A percentile compares a stretch with the other conserved stretches of the same genome.
phyloP scores from a whole-genome alignment of 495 filamentous ascomycete species.

The Staphylotrichum tortipilum region DNA sequence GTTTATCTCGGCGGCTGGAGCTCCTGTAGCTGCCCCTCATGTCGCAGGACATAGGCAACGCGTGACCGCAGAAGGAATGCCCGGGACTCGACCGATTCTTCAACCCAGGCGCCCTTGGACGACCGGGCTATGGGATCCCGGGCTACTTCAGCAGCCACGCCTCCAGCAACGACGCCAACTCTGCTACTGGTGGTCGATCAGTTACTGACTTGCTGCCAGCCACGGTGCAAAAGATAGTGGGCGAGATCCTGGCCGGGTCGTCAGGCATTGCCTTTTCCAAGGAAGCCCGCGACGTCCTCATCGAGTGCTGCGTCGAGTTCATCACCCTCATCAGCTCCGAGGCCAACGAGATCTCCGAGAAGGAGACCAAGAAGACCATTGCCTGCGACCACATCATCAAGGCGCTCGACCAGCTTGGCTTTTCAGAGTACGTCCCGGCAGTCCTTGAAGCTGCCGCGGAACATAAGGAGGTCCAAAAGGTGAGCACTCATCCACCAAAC shows the following conservation, averaged over 20 bases:
- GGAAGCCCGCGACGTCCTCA: slow-evolving; percentile 88
- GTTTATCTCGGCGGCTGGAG: slow-evolving; percentile 1
- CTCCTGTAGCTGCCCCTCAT: not conserved
- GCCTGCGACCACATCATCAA: slow-evolving; percentile 93
- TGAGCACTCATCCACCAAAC: slow-evolving; percentile 41
- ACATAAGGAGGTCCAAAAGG: slow-evolving; percentile 87
- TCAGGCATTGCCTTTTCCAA: slow-evolving; percentile 67
- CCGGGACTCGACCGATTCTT: not conserved
- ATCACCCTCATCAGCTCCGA: slow-evolving; percentile 95
- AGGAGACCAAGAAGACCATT: slow-evolving; percentile 97
- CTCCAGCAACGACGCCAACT: not conserved
- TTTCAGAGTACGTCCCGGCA: slow-evolving; percentile 78
- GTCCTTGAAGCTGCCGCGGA: slow-evolving; percentile 82
- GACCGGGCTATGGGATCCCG: not conserved
- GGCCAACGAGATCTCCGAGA: slow-evolving; percentile 96
- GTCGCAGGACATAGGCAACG: not conserved
- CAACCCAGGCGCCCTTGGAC: not conserved
- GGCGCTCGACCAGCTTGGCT: slow-evolving; percentile 82
- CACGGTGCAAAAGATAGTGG: slow-evolving; percentile 95
- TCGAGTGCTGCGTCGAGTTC: slow-evolving; percentile 98
- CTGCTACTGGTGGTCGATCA: not conserved
- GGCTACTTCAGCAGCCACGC: not conserved
- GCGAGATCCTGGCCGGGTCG: slow-evolving; percentile 74
- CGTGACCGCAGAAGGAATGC: not conserved
- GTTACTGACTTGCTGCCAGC: slow-evolving; percentile 42